Evolutionary conservation across 257 asterid species (phyloP).

Genomic region (Misopates orontium): DNA sequence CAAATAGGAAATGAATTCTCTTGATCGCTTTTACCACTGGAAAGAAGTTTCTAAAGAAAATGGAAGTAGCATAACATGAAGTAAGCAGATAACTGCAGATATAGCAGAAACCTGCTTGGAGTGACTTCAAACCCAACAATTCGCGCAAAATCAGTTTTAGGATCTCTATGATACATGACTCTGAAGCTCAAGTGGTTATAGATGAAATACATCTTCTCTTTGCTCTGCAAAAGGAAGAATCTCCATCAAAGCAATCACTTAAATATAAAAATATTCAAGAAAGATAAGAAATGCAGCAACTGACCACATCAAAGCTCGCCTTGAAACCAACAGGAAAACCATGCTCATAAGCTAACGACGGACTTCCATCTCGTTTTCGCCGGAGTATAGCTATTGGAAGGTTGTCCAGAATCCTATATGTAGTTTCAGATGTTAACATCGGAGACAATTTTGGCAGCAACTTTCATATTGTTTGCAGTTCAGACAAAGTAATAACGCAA

Average conservation of each 20-base stretch:
- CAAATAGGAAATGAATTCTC: no score
- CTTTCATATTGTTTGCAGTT: conserved; percentile 1
- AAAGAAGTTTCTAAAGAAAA: no score
- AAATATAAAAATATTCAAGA: conserved; percentile 23
- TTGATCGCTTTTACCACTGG: no score
- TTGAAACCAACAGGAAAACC: conserved; percentile 92
- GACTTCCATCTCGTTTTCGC: conserved; percentile 74
- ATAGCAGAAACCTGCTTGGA: conserved; percentile 64
- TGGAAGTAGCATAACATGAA: not conserved
- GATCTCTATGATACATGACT: conserved; percentile 84
- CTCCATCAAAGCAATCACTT: conserved; percentile 22
- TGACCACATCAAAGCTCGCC: conserved; percentile 88
- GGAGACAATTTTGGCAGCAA: no score
- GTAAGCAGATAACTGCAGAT: conserved; percentile 12
- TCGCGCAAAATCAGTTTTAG: conserved; percentile 75
- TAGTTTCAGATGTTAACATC: no score
- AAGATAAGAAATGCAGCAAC: conserved; percentile 32
- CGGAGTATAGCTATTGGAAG: conserved; percentile 87
- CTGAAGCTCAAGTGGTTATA: conserved; percentile 89
- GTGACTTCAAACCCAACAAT: conserved; percentile 90
- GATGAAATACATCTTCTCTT: conserved; percentile 84
- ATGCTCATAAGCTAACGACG: conserved; percentile 75
- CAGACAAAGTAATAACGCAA: conserved; percentile 17
- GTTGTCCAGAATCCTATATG: conserved; percentile 85
- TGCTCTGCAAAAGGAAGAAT: conserved; percentile 58